Conservation (phyloP, 805 yeast species). For the Candida chilensis region DNA sequence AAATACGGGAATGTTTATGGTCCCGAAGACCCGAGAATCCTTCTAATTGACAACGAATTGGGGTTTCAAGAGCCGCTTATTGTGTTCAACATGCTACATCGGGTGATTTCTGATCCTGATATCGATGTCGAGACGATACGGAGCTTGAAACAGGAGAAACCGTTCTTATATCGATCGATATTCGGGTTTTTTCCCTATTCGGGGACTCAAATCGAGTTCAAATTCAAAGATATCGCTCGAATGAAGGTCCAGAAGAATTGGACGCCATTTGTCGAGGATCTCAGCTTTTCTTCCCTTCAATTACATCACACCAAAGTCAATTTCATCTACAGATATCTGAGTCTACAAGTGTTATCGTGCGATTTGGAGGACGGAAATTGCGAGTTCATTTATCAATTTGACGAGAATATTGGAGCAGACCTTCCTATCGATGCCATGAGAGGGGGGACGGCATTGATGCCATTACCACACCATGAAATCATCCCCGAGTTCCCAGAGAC, state of each 20-base stretch:
- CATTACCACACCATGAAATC: constrained; percentile 4
- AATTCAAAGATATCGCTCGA: constrained; percentile 2
- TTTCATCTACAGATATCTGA: constrained; percentile 7
- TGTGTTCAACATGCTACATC: constrained; percentile 14
- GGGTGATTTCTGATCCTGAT: too few species aligned
- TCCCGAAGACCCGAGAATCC: constrained; percentile 18
- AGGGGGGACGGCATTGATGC: constrained; percentile 2
- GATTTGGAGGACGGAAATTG: constrained; percentile 2
- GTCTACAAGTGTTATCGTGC: constrained; percentile 7
- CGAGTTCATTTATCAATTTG: neutral
- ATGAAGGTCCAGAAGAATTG: constrained; percentile 11
- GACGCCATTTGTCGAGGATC: constrained; percentile 10
- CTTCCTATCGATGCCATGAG: constrained; percentile 1
- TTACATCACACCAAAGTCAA: constrained; percentile 5
- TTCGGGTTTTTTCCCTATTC: constrained; percentile 2
- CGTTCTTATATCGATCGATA: constrained; percentile 2
- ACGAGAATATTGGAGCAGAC: neutral
- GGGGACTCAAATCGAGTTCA: constrained; percentile 2
- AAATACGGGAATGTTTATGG: constrained; percentile 10
- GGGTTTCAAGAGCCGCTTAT: constrained; percentile 19
- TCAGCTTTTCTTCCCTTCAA: constrained; percentile 3
- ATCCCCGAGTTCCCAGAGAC: constrained; percentile 11
- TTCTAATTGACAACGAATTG: constrained; percentile 11
- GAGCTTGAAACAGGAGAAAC: too few species aligned
- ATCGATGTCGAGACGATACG: too few species aligned